Evolutionary conservation across 2,329 filamentous ascomycete species (phyloP).

Genomic region (Trichoderma asperellum): DNA sequence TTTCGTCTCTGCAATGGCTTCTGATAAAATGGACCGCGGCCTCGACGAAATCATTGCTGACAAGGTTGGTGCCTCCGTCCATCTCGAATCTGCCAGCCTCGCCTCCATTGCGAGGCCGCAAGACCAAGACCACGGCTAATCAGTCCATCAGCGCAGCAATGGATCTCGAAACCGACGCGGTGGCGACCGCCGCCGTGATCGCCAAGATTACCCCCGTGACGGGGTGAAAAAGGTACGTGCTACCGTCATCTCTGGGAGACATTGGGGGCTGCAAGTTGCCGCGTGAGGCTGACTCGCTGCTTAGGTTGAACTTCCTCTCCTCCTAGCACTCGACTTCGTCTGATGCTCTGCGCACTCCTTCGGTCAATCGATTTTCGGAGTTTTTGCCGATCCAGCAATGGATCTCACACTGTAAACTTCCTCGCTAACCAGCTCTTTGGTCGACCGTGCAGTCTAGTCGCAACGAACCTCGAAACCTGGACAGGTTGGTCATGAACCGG

Average conservation of each 20-base stretch:
- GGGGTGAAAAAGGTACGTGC: constrained; percentile 82
- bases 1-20: constrained; percentile 37
- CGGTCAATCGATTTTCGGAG: constrained; percentile 39
- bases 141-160: constrained; percentile 39
- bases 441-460: constrained; percentile 60
- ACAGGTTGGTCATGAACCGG: constrained; percentile 59
- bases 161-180: constrained; percentile 44
- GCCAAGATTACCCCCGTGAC: constrained; percentile 69
- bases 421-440: constrained; percentile 39
- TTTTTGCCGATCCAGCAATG: constrained; percentile 39
- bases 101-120: background rate
- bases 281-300: constrained; percentile 29
- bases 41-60: constrained; percentile 62
- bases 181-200: constrained; percentile 42
- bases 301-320: constrained; percentile 41
- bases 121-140: constrained; percentile 23
- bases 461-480: constrained; percentile 68
- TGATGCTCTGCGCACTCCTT: constrained; percentile 37
- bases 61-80: constrained; percentile 41
- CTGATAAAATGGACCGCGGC: constrained; percentile 56
- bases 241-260: background rate
- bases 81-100: constrained; percentile 11
- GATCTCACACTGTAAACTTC: constrained; percentile 43
- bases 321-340: constrained; percentile 37
- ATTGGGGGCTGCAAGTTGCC: constrained; percentile 5